Percentiles rank a stretch among this genome's conserved stretches.
Conservation (phyloP, 768 basidiomycete species). For the Rhizopogon rudus region DNA sequence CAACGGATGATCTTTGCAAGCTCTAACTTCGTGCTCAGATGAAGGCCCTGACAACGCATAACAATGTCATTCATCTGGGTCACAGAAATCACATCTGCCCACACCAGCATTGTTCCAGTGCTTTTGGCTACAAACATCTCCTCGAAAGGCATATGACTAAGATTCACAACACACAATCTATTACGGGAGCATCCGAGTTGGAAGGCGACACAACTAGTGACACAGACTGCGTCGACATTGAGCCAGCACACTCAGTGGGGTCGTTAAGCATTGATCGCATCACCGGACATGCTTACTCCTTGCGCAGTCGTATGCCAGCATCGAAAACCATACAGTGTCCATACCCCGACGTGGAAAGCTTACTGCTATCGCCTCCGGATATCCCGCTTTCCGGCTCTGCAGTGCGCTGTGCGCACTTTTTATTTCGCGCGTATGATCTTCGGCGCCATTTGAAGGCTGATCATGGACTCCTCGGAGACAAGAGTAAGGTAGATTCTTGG, state of each 20-base stretch:
- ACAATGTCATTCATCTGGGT: slow-evolving; percentile 67
- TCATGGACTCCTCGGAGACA: slow-evolving; percentile 60
- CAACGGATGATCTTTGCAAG: neutral
- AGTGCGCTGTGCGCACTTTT: slow-evolving; percentile 57
- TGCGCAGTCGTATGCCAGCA: slow-evolving; percentile 33
- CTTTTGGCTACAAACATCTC: slow-evolving; percentile 84
- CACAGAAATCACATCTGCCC: slow-evolving; percentile 70
- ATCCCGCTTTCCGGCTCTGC: slow-evolving; percentile 8
- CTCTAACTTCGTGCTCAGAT: slow-evolving; percentile 44
- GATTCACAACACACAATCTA: slow-evolving; percentile 29
- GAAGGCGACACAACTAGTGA: slow-evolving; percentile 30
- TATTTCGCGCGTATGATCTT: slow-evolving; percentile 84
- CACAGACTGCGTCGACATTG: slow-evolving; percentile 20
- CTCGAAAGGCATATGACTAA: slow-evolving; percentile 71
- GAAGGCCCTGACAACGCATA: slow-evolving; percentile 68
- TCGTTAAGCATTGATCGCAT: slow-evolving; percentile 35
- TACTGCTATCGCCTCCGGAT: slow-evolving; percentile 14
- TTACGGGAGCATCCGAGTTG: slow-evolving; percentile 6
- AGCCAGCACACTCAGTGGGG: slow-evolving; percentile 6
- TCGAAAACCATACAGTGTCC: slow-evolving; percentile 52
- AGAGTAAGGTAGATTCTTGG: slow-evolving; percentile 60
- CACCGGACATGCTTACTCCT: slow-evolving; percentile 60
- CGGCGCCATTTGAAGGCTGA: slow-evolving; percentile 70
- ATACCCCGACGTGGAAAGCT: slow-evolving; percentile 44
- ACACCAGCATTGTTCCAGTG: slow-evolving; percentile 48